Percentiles rank a stretch among this genome's conserved stretches.
These are phyloP conservation scores for Halophytophthora batemanensis DNA, from an alignment of 352 stramenopile genomes.

Conservation along the genomic window DNA sequence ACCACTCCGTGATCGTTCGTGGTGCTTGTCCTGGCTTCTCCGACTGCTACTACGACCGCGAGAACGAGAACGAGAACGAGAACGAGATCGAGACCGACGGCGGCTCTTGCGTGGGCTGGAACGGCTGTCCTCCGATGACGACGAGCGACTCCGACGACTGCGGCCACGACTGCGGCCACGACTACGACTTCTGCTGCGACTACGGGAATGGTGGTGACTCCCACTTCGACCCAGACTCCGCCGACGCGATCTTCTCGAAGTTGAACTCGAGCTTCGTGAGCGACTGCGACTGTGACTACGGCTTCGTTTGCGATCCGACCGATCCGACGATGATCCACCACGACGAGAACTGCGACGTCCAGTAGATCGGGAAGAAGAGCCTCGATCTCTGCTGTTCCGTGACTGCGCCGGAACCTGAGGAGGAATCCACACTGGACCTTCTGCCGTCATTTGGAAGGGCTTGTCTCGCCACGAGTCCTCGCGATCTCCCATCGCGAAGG, in stretches of 20 bases:
- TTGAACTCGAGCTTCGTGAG: slow-evolving; percentile 32
- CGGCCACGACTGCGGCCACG: slow-evolving; percentile 26
- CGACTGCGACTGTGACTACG: slow-evolving; percentile 31
- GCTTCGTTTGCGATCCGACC: slow-evolving; percentile 11
- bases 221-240: slow-evolving; percentile 23
- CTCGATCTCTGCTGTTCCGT: slow-evolving; percentile 7
- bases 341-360: slow-evolving; percentile 7
- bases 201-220: slow-evolving; percentile 26
- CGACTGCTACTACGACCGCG: slow-evolving; percentile 6
- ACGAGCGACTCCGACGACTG: slow-evolving; percentile 21
- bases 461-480: slow-evolving; percentile 39
- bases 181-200: slow-evolving; percentile 14
- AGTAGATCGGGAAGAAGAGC: slow-evolving; percentile 24
- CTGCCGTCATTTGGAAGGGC: slow-evolving; percentile 60
- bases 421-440: slow-evolving; percentile 61
- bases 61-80: slow-evolving; percentile 13
- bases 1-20: slow-evolving; percentile 8
- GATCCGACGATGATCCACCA: slow-evolving; percentile 4
- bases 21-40: slow-evolving; percentile 7
- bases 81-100: slow-evolving; percentile 17
- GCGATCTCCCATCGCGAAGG: slow-evolving; percentile 67
- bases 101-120: slow-evolving; percentile 13
- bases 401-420: slow-evolving; percentile 25
- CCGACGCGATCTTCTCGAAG: slow-evolving; percentile 21
- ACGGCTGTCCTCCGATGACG: slow-evolving; percentile 19